Conservation (phyloP, 495 filamentous ascomycete genomes). For the Polyplosphaeria fusca region DNA sequence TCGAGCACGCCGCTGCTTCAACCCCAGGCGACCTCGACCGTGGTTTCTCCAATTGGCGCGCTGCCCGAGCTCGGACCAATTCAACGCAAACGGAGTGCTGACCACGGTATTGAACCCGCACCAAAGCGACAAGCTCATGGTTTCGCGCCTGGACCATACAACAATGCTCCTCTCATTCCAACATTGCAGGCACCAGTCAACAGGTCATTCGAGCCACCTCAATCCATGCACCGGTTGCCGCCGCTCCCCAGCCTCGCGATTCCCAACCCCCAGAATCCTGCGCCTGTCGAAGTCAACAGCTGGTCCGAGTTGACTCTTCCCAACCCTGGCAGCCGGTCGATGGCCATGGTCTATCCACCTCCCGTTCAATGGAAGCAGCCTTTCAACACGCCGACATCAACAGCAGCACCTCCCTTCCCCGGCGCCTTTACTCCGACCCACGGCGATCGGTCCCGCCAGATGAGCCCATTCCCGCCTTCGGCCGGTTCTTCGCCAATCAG, state of each 20-base stretch:
- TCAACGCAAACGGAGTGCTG: conserved; percentile 68
- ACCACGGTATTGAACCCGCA: conserved; percentile 63
- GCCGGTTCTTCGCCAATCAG: conserved; percentile 39
- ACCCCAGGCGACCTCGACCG: conserved; percentile 43
- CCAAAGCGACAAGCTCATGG: conserved; percentile 55
- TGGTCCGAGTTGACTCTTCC: conserved; percentile 46
- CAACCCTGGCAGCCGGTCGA: conserved; percentile 50
- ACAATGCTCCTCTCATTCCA: conserved; percentile 34
- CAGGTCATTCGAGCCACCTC: conserved; percentile 24
- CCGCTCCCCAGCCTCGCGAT: conserved; percentile 55
- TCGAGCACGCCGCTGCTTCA: conserved; percentile 41
- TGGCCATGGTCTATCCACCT: conserved; percentile 59
- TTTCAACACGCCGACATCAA: conserved; percentile 43
- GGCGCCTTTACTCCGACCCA: conserved; percentile 23
- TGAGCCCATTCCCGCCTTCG: conserved; percentile 41
- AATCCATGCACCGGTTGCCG: conserved; percentile 52
- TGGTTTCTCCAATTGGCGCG: conserved; percentile 53
- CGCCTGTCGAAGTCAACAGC: conserved; percentile 33
- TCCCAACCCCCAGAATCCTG: conserved; percentile 36
- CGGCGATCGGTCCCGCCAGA: conserved; percentile 39
- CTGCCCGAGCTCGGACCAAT: conserved; percentile 50
- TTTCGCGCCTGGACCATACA: conserved; percentile 35
- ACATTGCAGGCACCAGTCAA: conserved; percentile 19
- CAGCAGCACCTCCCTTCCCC: conserved; percentile 54
- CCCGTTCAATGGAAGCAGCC: conserved; percentile 49